Base-by-base conservation (phyloP, 345 rosid genomes). In the Citrus australasica region DNA sequence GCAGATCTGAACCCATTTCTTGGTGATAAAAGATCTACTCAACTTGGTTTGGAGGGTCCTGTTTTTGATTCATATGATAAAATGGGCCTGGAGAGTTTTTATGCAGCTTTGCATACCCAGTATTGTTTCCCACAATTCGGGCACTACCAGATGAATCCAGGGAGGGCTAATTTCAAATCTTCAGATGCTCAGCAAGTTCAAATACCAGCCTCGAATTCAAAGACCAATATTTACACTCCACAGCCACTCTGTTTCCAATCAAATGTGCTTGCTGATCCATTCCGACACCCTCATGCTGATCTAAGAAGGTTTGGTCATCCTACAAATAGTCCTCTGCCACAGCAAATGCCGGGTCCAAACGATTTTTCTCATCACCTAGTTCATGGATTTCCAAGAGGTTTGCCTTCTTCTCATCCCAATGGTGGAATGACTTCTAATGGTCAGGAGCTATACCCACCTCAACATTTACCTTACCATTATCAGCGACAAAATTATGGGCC, bases 81-180 rank as follows among this genome's bases (percentile, higher is more conserved):
- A 6, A 28, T 10, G n/a, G 69, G 79, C 51, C 33, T 7, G 27
- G 48, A 30, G 2, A 73, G 79, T 80, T 62, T 59, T 40, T 65
- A 64, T 61, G 28, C 72, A 10, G 70, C 58, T 61, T 30, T n/a
- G 28, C 28, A 9, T 25, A 67, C 22, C 14, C 59, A 16, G 65
- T 70, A 61, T 35, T 67, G 60, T 79, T 9, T 42, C 19, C 67
- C 79, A 67, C 73, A 22, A 21, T 42, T 70, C 25, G 32, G 14
- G 25, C 84, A 69, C 63, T 55, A 81, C 53, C 83, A 53, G 60
- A 30, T 9, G 70, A 64, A 68, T 67, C 78, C 76, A 63, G 72
- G 51, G 64, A 79, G n/a, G 30, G 59, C 37, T 21, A 42, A 28
- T 60, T 60, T 42, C 73, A 51, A 40, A 58, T 56, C 22, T 35